Evolutionary conservation across 1,284 basidiomycete species (phyloP), one percentile per base, ranked within the genome.

Genomic region (Omphalotus olearius): DNA sequence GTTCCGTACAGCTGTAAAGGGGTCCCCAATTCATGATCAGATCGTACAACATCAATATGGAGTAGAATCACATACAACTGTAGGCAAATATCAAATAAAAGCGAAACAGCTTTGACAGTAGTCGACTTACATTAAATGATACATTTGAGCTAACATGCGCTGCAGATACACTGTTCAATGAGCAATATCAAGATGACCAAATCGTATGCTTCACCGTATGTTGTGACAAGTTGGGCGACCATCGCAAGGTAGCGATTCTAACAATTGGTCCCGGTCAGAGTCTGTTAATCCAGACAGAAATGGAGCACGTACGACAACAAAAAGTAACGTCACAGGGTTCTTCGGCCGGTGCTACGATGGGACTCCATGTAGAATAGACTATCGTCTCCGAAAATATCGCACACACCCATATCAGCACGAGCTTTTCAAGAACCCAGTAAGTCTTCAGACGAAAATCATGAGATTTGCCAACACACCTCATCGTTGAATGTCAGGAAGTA

Each of bases 171-270:
- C 16, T 10, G 10, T n/a, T n/a, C 9, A 20, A 17, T 38, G n/a
- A 11, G 3, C 25, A n/a, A 6, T 37, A 17, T 38, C 7, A 6
- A 17, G n/a, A 33, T 17, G 20, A 33, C 14, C 7, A n/a, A 37
- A 37, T 4, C 33, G 2, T 23, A 10, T 35, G 11, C 18, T 25
- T 49, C 14, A 49, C 47, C 38, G 35, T 49, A 49, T n/a, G 40
- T 40, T 28, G 47, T 49, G 16, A 49, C 38, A n/a, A 49, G 38
- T 16, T 40, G 40, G 5, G 37, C 47, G n/a, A 49, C 14, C 3
- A 49, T 30, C 16, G 40, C 40, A 17, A 49, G 47, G 40, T 49
- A 49, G 6, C 38, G 47, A 42, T 49, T 49, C 47, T 49, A 11
- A 13, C 6, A 14, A 43, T 2, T 2, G 4, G 20, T 43, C 11